phyloP scores from a whole-genome alignment of 768 basidiomycete species.

The Vishniacozyma victoriae region DNA sequence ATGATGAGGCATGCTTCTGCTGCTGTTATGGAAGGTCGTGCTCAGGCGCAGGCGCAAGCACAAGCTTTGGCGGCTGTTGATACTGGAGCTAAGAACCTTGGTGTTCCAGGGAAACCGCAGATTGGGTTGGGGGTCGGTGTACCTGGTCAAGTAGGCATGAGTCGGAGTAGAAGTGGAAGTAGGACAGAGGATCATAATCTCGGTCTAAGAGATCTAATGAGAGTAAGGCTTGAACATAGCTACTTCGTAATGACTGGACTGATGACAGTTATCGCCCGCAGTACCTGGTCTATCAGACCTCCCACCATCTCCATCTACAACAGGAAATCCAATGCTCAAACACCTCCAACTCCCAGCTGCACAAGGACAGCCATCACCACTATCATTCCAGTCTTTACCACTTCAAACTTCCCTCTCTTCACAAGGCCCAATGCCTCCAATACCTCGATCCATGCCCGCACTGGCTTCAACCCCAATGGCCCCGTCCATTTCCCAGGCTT shows the following conservation, averaged over 20 bases:
- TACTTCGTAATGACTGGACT: not conserved
- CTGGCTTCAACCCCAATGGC: constrained; percentile 4
- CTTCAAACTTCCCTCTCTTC: not conserved
- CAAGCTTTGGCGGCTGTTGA: constrained; percentile 21
- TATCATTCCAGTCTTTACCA: not conserved
- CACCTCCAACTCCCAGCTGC: constrained; percentile 41
- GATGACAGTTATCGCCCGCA: constrained; percentile 26
- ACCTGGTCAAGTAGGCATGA: constrained; percentile 14
- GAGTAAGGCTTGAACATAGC: constrained; percentile 28
- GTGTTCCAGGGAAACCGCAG: not conserved
- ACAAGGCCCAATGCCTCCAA: not conserved
- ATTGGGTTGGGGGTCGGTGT: not conserved
- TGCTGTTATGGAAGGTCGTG: constrained; percentile 53
- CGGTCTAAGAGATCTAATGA: constrained; percentile 39
- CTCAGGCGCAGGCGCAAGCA: constrained; percentile 20
- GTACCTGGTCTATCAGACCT: constrained; percentile 37
- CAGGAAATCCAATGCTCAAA: constrained; percentile 19
- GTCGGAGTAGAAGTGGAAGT: constrained; percentile 34
- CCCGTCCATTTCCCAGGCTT: constrained; percentile 1
- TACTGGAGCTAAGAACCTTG: constrained; percentile 7
- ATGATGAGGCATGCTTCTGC: constrained; percentile 58
- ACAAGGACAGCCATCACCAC: constrained; percentile 15
- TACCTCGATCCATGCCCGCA: not conserved
- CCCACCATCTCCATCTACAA: constrained; percentile 33
- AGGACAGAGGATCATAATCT: constrained; percentile 21